phyloP scores from a whole-genome alignment of 2,329 filamentous ascomycete genomes.

The Xylariaceae sp. region DNA sequence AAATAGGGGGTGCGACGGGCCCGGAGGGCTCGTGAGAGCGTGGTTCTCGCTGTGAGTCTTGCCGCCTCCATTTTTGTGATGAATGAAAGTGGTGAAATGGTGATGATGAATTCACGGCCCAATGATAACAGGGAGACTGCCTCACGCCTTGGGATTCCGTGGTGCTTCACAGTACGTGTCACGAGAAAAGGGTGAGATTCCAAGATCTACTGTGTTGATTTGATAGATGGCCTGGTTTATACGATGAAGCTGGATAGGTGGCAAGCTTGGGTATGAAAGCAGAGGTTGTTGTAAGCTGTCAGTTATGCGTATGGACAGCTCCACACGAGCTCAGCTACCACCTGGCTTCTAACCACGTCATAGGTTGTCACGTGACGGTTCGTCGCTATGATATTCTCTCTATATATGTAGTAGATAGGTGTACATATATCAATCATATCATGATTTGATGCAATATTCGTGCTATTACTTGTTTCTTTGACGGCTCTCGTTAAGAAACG shows the following conservation, averaged over 20 bases:
- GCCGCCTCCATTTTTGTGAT: conserved; percentile 13
- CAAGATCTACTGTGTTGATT: not conserved
- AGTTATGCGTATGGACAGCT: not conserved
- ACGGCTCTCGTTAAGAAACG: no score
- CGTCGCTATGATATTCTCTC: no score
- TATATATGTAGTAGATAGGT: no score
- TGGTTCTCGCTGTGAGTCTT: conserved; percentile 12
- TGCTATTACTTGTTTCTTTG: no score
- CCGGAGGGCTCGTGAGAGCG: conserved; percentile 14
- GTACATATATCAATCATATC: no score
- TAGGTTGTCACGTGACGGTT: no score
- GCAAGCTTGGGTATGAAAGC: not conserved
- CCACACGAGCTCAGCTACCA: not conserved
- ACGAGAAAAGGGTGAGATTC: not conserved
- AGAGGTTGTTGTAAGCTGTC: not conserved
- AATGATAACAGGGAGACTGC: not conserved
- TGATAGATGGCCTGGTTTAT: not conserved
- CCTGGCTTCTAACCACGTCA: no score
- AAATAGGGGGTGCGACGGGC: conserved; percentile 13
- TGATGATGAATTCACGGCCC: not conserved
- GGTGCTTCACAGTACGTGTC: not conserved
- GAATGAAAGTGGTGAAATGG: not conserved
- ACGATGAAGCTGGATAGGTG: not conserved
- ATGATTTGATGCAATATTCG: no score
- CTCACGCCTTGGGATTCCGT: not conserved